Percentiles rank a stretch among this genome's conserved stretches.
These are phyloP conservation scores for Castanea sativa DNA, from an alignment of 306 rosid genomes.

Conservation along the genomic window DNA sequence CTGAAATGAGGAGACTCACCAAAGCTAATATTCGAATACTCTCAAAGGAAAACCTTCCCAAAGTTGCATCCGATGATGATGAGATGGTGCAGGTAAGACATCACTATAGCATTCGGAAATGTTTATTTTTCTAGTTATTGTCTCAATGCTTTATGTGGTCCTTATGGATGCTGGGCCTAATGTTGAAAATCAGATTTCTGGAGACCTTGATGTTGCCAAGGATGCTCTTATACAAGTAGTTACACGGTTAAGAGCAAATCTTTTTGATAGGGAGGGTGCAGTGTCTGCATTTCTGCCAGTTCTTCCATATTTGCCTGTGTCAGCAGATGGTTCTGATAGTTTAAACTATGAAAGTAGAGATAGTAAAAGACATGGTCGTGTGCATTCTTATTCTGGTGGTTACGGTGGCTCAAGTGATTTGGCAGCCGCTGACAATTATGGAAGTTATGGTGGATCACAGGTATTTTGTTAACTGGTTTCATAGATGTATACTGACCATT, in stretches of 20 bases:
- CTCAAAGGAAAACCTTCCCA: constrained; percentile 85
- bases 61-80: constrained; percentile 91
- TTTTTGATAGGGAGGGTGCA: constrained; percentile 95
- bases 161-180: constrained; percentile 1
- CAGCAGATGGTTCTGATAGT: constrained; percentile 68
- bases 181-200: constrained; percentile 57
- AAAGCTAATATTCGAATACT: constrained; percentile 90
- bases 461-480: constrained; percentile 32
- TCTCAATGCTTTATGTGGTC: constrained; percentile 10
- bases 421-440: constrained; percentile 60
- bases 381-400: constrained; percentile 72
- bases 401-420: constrained; percentile 83
- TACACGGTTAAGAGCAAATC: constrained; percentile 84
- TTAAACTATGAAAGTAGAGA: constrained; percentile 79
- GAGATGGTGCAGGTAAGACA: constrained; percentile 92
- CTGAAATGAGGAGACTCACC: constrained; percentile 92
- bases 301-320: constrained; percentile 81
- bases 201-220: constrained; percentile 93
- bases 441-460: constrained; percentile 88
- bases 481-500: too few species aligned
- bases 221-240: constrained; percentile 94
- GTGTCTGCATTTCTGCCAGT: constrained; percentile 73
- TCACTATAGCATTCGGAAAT: constrained; percentile 4
- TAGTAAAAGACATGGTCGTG: constrained; percentile 80
- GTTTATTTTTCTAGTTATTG: neutral